Evolutionary conservation across 305 asterid species (phyloP).

Genomic region (Rubia peregrina): DNA sequence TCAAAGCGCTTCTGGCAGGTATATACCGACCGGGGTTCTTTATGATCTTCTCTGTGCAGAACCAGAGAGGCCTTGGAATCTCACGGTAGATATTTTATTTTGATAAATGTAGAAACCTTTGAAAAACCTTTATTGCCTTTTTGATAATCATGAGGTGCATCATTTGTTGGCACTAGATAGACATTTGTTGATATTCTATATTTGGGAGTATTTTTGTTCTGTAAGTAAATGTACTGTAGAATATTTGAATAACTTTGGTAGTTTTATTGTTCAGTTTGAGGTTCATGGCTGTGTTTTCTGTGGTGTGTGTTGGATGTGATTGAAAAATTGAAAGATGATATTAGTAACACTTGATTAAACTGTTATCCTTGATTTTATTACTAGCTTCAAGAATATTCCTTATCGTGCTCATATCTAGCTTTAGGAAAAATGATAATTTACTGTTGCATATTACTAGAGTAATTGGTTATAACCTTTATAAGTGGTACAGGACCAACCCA

Average conservation of each 20-base stretch:
- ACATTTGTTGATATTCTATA: neutral
- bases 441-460: neutral
- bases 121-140: neutral
- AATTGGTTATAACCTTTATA: neutral
- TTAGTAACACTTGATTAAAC: neutral
- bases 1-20: slow-evolving; percentile 43
- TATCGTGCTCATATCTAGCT: neutral
- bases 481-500: neutral
- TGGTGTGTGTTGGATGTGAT: slow-evolving; percentile 4
- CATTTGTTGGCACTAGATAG: neutral
- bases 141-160: neutral
- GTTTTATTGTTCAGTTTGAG: neutral
- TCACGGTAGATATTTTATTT: slow-evolving; percentile 44
- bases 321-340: neutral
- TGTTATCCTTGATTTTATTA: neutral
- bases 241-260: neutral
- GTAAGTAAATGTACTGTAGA: neutral
- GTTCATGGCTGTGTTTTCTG: too few species aligned
- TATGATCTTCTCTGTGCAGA: slow-evolving; percentile 93
- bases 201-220: neutral
- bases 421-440: neutral
- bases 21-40: slow-evolving; percentile 84
- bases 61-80: slow-evolving; percentile 96
- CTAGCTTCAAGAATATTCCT: slow-evolving; percentile 2
- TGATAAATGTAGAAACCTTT: slow-evolving; percentile 9